Conservation (phyloP, 129 eudicot species). For the Sambucus nigra region DNA sequence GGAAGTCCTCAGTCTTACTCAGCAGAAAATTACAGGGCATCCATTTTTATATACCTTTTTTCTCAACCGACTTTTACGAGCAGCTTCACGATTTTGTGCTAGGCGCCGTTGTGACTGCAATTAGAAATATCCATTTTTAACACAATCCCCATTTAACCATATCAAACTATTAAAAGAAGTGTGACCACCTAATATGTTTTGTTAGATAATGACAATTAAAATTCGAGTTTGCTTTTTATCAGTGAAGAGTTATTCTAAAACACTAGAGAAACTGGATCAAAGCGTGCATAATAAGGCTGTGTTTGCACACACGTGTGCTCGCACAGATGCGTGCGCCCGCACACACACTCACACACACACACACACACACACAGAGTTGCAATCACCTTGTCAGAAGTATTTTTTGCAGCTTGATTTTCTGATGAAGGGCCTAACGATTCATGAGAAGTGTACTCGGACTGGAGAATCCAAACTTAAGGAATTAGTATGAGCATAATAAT, state of each 20-base stretch:
- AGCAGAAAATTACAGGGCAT: background rate
- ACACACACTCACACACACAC: background rate
- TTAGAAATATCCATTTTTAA: background rate
- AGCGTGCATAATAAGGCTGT: background rate
- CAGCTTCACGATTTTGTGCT: slow-evolving; percentile 99
- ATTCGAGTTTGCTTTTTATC: no score
- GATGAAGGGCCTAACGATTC: slow-evolving; percentile 39
- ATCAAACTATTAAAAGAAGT: no score
- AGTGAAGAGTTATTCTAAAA: no score
- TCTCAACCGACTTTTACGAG: slow-evolving; percentile 76
- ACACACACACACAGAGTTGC: background rate
- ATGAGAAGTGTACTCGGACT: slow-evolving; percentile 53
- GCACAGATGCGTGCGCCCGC: no score
- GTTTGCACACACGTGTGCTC: background rate
- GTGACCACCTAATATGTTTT: no score
- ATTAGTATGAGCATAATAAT: slow-evolving; percentile 2
- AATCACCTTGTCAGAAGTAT: slow-evolving; percentile 63
- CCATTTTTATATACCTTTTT: slow-evolving; percentile 50
- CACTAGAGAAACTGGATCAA: no score
- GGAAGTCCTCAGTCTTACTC: background rate
- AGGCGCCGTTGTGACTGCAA: slow-evolving; percentile 76
- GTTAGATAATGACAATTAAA: no score
- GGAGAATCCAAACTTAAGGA: slow-evolving; percentile 12
- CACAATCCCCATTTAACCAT: background rate
- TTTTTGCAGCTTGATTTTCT: slow-evolving; percentile 37